A percentile compares a stretch with the other conserved stretches of the same genome.
Conservation (phyloP, 2,329 filamentous ascomycete genomes). For the Elsinoe batatas region DNA sequence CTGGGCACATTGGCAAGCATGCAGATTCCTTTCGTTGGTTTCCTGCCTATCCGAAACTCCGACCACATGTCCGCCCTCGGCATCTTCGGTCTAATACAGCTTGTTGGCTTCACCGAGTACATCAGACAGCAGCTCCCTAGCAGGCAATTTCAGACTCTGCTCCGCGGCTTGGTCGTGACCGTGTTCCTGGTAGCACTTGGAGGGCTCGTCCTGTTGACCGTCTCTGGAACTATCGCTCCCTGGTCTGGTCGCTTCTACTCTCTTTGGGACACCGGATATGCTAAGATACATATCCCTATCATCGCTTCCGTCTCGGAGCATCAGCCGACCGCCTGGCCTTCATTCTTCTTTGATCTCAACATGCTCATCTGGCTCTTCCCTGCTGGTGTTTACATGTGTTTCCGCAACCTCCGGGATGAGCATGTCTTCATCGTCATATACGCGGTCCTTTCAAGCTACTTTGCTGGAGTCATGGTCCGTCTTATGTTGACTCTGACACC, state of each 20-base stretch:
- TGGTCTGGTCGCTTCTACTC: constrained; percentile 99
- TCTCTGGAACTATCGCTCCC: constrained; percentile 84
- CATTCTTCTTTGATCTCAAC: constrained; percentile 98
- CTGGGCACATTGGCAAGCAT: constrained; percentile 93
- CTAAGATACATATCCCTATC: constrained; percentile 98
- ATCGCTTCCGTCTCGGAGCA: constrained; percentile 99
- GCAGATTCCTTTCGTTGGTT: constrained; percentile 98
- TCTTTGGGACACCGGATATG: constrained; percentile 95
- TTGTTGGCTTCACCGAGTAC: constrained; percentile 86
- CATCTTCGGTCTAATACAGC: constrained; percentile 85
- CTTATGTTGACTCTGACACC: constrained; percentile 96
- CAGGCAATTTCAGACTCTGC: constrained; percentile 87
- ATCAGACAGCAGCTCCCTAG: constrained; percentile 78
- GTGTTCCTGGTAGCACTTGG: constrained; percentile 64
- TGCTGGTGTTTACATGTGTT: constrained; percentile 95
- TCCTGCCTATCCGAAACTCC: constrained; percentile 89
- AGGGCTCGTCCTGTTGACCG: constrained; percentile 71
- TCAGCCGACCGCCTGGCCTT: constrained; percentile 96
- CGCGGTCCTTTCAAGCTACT: constrained; percentile 92
- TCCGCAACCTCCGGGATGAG: constrained; percentile 86
- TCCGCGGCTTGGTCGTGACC: constrained; percentile 63
- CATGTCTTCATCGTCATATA: constrained; percentile 98
- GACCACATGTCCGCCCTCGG: constrained; percentile 97
- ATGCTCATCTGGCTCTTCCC: constrained; percentile 99
- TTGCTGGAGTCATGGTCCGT: constrained; percentile 98